These are phyloP conservation scores for Chloromonas sp. DNA, from an alignment of 163 green algal species.

Conservation along the genomic window DNA sequence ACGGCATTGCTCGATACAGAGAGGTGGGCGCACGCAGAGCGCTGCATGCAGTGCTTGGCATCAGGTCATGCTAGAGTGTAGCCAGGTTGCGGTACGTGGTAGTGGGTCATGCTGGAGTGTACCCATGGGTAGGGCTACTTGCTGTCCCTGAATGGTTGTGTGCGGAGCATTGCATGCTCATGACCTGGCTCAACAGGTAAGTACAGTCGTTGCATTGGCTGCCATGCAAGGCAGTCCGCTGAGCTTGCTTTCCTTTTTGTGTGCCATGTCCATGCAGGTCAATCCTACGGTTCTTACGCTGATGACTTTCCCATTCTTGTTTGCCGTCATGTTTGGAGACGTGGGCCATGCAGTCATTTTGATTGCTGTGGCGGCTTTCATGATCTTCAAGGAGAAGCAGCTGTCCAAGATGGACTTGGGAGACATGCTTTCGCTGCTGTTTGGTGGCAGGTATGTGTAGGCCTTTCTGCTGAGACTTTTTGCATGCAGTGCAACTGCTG, in stretches of 20 bases:
- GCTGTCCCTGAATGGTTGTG: too few species aligned
- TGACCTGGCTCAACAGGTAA: too few species aligned
- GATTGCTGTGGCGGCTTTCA: constrained; percentile 68
- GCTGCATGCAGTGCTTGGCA: too few species aligned
- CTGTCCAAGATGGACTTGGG: constrained; percentile 64
- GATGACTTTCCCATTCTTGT: constrained; percentile 98
- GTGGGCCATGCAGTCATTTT: constrained; percentile 92
- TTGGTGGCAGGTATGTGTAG: constrained; percentile 52
- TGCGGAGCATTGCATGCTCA: too few species aligned
- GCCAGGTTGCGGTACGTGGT: too few species aligned
- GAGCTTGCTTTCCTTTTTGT: too few species aligned
- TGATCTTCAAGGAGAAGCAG: constrained; percentile 86
- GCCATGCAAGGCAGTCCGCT: too few species aligned
- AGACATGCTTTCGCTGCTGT: constrained; percentile 95
- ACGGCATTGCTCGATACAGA: constrained; percentile 80
- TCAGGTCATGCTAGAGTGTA: too few species aligned
- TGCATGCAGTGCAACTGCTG: not conserved
- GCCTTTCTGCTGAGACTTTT: not conserved
- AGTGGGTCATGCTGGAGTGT: too few species aligned
- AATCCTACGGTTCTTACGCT: constrained; percentile 95
- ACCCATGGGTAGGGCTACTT: too few species aligned
- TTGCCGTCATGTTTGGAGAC: constrained; percentile 99
- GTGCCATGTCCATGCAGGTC: constrained; percentile 28
- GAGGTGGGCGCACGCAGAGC: constrained; percentile 33
- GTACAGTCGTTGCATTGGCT: too few species aligned